Percentiles rank a stretch among this genome's conserved stretches.
Conservation (phyloP, 805 yeast species). For the Candida chauliodis region DNA sequence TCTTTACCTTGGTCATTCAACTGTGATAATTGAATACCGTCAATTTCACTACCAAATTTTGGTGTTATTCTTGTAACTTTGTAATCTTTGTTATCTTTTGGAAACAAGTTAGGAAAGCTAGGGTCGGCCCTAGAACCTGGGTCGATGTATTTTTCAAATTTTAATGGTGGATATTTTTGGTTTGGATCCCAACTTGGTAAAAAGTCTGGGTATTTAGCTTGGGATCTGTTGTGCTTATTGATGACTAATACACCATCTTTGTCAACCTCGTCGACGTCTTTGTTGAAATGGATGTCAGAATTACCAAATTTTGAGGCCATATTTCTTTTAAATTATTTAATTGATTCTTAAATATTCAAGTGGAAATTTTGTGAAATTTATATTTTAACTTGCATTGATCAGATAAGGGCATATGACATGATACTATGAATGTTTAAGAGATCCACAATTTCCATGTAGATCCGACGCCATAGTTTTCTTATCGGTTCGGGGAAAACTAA, state of each 20-base stretch:
- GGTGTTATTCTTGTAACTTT: slow-evolving; percentile 52
- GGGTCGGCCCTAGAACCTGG: slow-evolving; percentile 70
- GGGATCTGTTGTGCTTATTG: slow-evolving; percentile 33
- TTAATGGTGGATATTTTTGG: slow-evolving; percentile 48
- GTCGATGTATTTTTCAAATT: slow-evolving; percentile 55
- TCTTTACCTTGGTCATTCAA: slow-evolving; percentile 55
- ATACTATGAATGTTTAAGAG: background rate
- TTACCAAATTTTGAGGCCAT: slow-evolving; percentile 40
- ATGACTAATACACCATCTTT: slow-evolving; percentile 48
- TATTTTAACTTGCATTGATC: too few species aligned
- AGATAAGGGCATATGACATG: slow-evolving; percentile 2
- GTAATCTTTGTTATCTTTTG: slow-evolving; percentile 21
- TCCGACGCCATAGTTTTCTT: slow-evolving; percentile 7
- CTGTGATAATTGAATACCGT: slow-evolving; percentile 56
- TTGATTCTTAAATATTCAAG: too few species aligned
- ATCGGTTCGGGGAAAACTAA: too few species aligned
- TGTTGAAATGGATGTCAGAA: slow-evolving; percentile 47
- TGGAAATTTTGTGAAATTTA: too few species aligned
- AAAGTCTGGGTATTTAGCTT: slow-evolving; percentile 48
- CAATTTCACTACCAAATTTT: slow-evolving; percentile 63
- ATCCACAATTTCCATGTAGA: background rate
- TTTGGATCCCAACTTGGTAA: slow-evolving; percentile 69
- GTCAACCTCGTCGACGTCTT: slow-evolving; percentile 48
- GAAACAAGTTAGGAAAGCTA: slow-evolving; percentile 48
- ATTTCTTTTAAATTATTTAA: background rate